Evolutionary conservation across 176 grass and related monocot species (phyloP), one percentile per base, ranked within the genome.

Genomic region (Chloris gayana): DNA sequence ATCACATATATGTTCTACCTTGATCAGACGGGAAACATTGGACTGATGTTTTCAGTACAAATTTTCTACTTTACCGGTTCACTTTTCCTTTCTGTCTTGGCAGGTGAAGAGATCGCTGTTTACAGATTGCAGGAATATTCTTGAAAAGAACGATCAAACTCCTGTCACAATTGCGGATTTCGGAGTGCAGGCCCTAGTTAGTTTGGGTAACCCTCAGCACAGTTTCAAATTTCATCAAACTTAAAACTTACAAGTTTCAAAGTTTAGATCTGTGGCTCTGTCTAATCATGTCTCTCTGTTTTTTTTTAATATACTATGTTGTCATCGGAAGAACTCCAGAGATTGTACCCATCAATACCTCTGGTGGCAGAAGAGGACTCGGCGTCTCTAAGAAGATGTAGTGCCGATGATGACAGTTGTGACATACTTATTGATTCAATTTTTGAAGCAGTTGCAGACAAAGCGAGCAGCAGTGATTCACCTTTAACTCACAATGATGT

Each of bases 291-390:
- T n/a, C n/a, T n/a, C n/a, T n/a, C 31, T 37, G 69, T 35, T 18
- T 85, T 78, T 89, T 88, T 45, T 21, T n/a, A n/a, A n/a, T n/a
- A n/a, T n/a, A 21, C 3, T 12, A 22, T 66, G 46, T 79, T 78
- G 56, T 38, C 80, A 42, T 54, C 45, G 60, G 46, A 80, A 95
- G 95, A 94, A 78, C 91, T 98, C 65, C 85, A 94, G 86, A 90
- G 75, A 70, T 65, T 87, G 38, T 93, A 91, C 88, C 95, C 95
- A 54, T 84, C 85, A 30, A 98, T 93, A 93, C 86, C 95, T 50
- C 69, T 98, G 21, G 92, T 98, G 76, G 95, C 90, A 49, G 95
- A 98, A 81, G 95, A 94, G 81, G 95, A 98, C 64, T 94, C 92
- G 2, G 60, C 74, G 34, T 94, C 90, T 71, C 47, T 98, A 17